Base-by-base conservation (phyloP, 1,284 basidiomycete genomes). In the Fomitiporia mediterranea region DNA sequence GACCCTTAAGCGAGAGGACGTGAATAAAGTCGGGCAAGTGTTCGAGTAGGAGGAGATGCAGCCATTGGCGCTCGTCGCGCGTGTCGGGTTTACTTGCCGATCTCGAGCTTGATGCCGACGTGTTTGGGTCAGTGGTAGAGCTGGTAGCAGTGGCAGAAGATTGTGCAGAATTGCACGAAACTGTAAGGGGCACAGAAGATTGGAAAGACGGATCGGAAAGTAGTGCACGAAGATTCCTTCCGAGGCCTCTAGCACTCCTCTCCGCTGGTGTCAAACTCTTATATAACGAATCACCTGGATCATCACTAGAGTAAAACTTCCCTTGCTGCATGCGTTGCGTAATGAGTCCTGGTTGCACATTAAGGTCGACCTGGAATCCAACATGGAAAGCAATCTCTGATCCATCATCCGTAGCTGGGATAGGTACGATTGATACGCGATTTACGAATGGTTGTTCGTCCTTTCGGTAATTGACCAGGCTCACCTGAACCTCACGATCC, bases 1-100 rank as follows among this genome's bases (percentile, higher is more conserved):
- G 80, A n/a, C 95, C 95, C 66, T 97, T 97, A 61, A 98, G 83
- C 3, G 91, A 94, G 27, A 98, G 78, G 39, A 97, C 94, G 66
- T 91, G 88, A 28, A 97, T 76, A 67, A 96, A 91, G 68, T 97
- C 93, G 48, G 84, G 78, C 9, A 74, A 72, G 47, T 81, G 74
- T 61, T 86, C 83, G 53, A 94, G 80, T 23, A 94, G 73, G 47
- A 91, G 70, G 59, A 86, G 77, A 53, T 83, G 80, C 19, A 90
- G 69, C 7, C 74, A 71, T 37, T 79, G 72, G 60, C 76, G 78
- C 58, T 66, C 67, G 52, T 72, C 65, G 27, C 60, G 53, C 28
- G 59, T 23, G 34, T 56, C 55, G 28, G 59, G 56, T 28, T 57
- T 68, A 67, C 25, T 62, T 65, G 28, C 69, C 68, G 19, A 44